A percentile compares a stretch with the other conserved stretches of the same genome.
Evolutionary conservation across 148 eudicot species (phyloP).

Genomic region (Rheum nobile): DNA sequence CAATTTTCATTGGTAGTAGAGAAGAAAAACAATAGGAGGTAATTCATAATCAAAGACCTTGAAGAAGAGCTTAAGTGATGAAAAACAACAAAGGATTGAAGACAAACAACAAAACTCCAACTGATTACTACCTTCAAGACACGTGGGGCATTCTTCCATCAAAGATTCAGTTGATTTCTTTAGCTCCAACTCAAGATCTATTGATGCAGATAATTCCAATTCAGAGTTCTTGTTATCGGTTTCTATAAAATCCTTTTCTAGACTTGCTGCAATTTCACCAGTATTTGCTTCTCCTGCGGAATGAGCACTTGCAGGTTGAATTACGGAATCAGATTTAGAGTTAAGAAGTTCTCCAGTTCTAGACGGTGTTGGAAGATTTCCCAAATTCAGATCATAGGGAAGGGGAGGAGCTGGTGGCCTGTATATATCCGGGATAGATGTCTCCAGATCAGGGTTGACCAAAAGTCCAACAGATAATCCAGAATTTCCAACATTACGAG

Average conservation of each 20-base stretch:
- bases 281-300: slow-evolving; percentile 15
- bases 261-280: slow-evolving; percentile 20
- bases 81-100: background rate
- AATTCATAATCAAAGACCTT: background rate
- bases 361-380: slow-evolving; percentile 34
- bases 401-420: slow-evolving; percentile 70
- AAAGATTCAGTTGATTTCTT: slow-evolving; percentile 44
- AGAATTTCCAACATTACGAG: slow-evolving; percentile 31
- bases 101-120: background rate
- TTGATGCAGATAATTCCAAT: slow-evolving; percentile 33
- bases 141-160: slow-evolving; percentile 84
- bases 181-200: slow-evolving; percentile 42
- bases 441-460: slow-evolving; percentile 77
- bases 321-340: slow-evolving; percentile 24
- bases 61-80: background rate
- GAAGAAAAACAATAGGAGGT: background rate
- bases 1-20: background rate
- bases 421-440: slow-evolving; percentile 62
- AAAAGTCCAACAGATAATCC: slow-evolving; percentile 48
- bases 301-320: slow-evolving; percentile 11
- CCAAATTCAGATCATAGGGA: slow-evolving; percentile 43
- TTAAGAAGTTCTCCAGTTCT: slow-evolving; percentile 20
- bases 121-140: slow-evolving; percentile 67
- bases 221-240: slow-evolving; percentile 28
- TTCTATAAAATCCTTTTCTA: slow-evolving; percentile 25